Percentiles rank a stretch among this genome's conserved stretches.
Conservation (phyloP, 2,329 filamentous ascomycete species). For the Trichoderma koningii region DNA sequence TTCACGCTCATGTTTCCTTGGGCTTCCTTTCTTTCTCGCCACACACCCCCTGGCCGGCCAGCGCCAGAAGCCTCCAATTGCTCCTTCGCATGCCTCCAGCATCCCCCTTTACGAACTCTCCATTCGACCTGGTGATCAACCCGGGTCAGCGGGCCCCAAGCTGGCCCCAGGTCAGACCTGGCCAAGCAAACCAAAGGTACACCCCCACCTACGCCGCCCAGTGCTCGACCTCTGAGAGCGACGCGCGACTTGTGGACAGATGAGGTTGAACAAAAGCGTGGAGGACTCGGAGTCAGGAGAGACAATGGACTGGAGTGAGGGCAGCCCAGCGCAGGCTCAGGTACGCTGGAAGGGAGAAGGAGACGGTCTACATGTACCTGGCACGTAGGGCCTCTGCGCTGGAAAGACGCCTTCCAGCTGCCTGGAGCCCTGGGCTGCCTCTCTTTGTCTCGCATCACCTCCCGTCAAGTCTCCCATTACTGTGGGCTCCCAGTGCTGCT, state of each 20-base stretch:
- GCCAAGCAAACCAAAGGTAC: constrained; percentile 1
- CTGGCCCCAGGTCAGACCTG: constrained; percentile 27
- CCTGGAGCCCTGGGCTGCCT: neutral
- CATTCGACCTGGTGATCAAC: constrained; percentile 33
- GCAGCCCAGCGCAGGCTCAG: no score
- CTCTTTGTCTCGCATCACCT: neutral
- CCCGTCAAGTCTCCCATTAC: neutral
- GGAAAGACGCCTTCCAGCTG: no score
- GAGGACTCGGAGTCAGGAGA: no score
- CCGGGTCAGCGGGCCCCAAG: constrained; percentile 28
- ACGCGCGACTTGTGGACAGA: constrained; percentile 1
- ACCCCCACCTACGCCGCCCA: constrained; percentile 13
- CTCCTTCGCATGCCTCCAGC: constrained; percentile 25
- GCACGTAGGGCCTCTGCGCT: no score
- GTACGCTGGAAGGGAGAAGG: constrained; percentile 27
- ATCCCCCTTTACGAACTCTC: constrained; percentile 24
- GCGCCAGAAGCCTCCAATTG: constrained; percentile 16
- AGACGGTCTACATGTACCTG: neutral
- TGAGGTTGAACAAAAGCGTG: neutral
- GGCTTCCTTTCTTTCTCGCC: neutral
- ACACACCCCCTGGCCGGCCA: constrained; percentile 14
- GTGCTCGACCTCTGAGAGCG: neutral
- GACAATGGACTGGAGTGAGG: no score
- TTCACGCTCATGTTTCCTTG: neutral
- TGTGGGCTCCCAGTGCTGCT: neutral